Evolutionary conservation across 257 asterid genomes (phyloP), one percentile per base, ranked within the genome.

Genomic region (Solanum corneliomulleri): DNA sequence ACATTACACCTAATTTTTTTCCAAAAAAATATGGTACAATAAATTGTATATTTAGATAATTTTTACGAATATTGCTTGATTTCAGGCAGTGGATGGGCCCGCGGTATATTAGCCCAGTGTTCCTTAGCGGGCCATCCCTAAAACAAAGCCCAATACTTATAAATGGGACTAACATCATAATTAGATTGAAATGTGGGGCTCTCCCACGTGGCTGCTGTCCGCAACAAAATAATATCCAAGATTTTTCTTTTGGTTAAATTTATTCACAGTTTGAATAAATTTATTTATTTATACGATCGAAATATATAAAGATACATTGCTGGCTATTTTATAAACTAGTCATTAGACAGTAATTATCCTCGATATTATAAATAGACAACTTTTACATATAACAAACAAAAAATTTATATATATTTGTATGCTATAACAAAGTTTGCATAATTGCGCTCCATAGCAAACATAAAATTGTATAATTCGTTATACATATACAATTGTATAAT

Each of bases 131-230:
- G 58, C 83, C 56, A 76, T n/a, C 83, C 37, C 7, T 31, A 76
- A 76, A 41, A 18, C 0, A 41, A 76, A 52, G 83, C 58, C 83
- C 58, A 76, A 76, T 12, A 23, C 37, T 13, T 14, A 14, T 52
- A 52, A 52, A 52, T 52, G 62, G 62, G 62, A 18, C 11, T 52
- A 6, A 52, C 60, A 41, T 41, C 58, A 76, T 75, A 75, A 41
- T 75, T 75, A 23, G 82, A 75, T 75, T 39, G 20, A 35, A 52
- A 86, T 86, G 80, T 72, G 29, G 90, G 85, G 83, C 86, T 25
- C 75, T 83, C n/a, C 82, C 91, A 87, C 88, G 87, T 85, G 86
- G 84, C 56, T 31, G 44, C 49, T 85, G 80, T 77, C 64, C 9
- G 27, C 27, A 72, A 72, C 27, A 35, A 42, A 72, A 35, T 41